A percentile compares a stretch with the other conserved stretches of the same genome.
Conservation (phyloP, 2,329 filamentous ascomycete genomes). For the Grosmannia serpens region DNA sequence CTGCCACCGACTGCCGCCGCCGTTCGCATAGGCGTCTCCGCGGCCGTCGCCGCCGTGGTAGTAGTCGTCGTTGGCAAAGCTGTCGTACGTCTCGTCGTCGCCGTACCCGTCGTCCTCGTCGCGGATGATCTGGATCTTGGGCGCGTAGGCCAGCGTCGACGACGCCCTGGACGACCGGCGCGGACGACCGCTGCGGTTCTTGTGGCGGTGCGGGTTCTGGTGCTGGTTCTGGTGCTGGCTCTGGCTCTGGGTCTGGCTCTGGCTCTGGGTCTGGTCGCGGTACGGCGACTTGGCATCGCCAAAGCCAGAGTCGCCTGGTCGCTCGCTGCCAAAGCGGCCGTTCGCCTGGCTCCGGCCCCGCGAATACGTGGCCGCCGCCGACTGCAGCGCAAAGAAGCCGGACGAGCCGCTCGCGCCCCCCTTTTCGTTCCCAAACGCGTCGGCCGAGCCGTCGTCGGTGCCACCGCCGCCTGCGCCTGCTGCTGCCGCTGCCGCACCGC, state of each 20-base stretch:
- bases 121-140: slow-evolving; percentile 11
- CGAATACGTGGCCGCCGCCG: slow-evolving; percentile 14
- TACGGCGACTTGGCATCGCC: neutral
- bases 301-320: neutral
- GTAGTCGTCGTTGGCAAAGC: slow-evolving; percentile 1
- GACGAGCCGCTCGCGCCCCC: slow-evolving; percentile 19
- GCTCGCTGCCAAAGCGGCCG: neutral
- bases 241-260: too few species aligned
- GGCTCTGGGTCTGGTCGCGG: neutral
- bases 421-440: slow-evolving; percentile 13
- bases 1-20: slow-evolving; percentile 6
- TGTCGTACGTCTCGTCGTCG: neutral
- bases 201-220: neutral
- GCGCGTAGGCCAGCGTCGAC: neutral
- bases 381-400: slow-evolving; percentile 16
- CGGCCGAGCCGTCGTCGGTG: slow-evolving; percentile 33
- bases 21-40: neutral
- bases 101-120: slow-evolving; percentile 7
- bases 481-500: slow-evolving; percentile 25
- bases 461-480: slow-evolving; percentile 14
- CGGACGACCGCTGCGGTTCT: neutral
- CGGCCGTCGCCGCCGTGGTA: neutral
- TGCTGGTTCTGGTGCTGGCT: neutral
- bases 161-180: neutral
- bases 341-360: slow-evolving; percentile 15